Evolutionary conservation across 257 asterid species (phyloP).

Genomic region (Przewalskia tangutica): DNA sequence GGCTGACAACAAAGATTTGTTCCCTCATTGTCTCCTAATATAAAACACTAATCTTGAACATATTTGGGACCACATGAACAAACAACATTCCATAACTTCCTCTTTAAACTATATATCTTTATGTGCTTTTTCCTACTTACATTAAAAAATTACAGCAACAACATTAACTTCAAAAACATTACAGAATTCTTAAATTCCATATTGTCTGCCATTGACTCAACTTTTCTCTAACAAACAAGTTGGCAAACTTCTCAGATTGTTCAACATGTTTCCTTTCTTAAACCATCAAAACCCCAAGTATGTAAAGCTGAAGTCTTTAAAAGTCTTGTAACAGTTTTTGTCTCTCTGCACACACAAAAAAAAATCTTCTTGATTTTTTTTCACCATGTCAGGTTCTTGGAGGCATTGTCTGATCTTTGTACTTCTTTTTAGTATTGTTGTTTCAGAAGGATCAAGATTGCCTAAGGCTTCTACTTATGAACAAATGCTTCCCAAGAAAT

Average conservation of each 20-base stretch:
- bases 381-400: constrained; percentile 46
- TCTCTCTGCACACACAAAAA: not conserved
- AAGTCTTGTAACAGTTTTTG: constrained; percentile 8
- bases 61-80: constrained; percentile 27
- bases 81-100: constrained; percentile 18
- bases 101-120: constrained; percentile 15
- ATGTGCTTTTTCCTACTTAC: not conserved
- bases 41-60: constrained; percentile 13
- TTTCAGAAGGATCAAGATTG: constrained; percentile 62
- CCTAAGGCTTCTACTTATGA: constrained; percentile 52
- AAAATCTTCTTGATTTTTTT: not conserved
- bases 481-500: constrained; percentile 89
- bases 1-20: constrained; percentile 45
- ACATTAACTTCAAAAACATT: constrained; percentile 22
- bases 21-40: constrained; percentile 23
- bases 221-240: constrained; percentile 62
- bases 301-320: constrained; percentile 3
- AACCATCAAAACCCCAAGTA: constrained; percentile 26
- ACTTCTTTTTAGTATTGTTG: constrained; percentile 39
- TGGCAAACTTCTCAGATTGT: constrained; percentile 46
- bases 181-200: constrained; percentile 28
- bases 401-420: constrained; percentile 32
- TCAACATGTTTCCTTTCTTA: constrained; percentile 45
- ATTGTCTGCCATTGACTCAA: constrained; percentile 71
- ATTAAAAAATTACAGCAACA: constrained; percentile 22